phyloP scores from a whole-genome alignment of 1,284 basidiomycete species.

The Macrocybe sp. region DNA sequence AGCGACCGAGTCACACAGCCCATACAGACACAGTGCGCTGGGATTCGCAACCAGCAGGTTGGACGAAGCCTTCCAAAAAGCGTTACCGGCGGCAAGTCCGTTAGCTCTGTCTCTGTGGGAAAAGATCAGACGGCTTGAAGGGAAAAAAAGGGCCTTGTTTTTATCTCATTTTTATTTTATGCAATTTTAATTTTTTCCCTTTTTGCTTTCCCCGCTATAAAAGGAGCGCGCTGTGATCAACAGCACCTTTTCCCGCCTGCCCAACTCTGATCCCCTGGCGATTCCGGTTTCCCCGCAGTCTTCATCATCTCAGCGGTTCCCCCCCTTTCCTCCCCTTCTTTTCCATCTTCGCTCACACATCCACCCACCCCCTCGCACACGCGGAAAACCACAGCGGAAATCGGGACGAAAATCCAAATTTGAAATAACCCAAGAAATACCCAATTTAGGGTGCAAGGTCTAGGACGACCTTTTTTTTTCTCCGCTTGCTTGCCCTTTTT shows the following conservation, averaged over 20 bases:
- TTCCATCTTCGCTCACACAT: not conserved
- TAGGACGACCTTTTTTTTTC: too few relatives aligned
- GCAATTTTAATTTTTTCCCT: constrained; percentile 12
- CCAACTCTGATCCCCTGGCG: constrained; percentile 10
- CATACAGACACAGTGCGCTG: not conserved
- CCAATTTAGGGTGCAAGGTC: too few relatives aligned
- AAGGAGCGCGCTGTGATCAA: constrained; percentile 18
- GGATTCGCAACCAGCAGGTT: not conserved
- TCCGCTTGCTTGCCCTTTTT: too few relatives aligned
- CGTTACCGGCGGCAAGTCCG: constrained; percentile 24
- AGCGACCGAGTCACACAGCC: too few relatives aligned
- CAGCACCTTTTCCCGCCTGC: constrained; percentile 13
- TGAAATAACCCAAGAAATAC: too few relatives aligned
- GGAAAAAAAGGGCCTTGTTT: too few relatives aligned
- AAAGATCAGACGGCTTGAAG: constrained; percentile 12
- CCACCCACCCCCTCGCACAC: not conserved
- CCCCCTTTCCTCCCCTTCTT: not conserved
- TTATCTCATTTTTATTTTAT: too few relatives aligned
- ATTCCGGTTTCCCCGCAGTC: constrained; percentile 1
- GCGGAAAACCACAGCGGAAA: not conserved
- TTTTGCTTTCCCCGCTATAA: constrained; percentile 16
- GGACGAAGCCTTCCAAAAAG: constrained; percentile 12
- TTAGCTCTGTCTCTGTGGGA: constrained; percentile 11
- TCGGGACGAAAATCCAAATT: too few relatives aligned
- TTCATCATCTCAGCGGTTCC: not conserved